Percentiles rank a stretch among this genome's conserved stretches.
Conservation (phyloP, 306 rosid genomes). For the Vigna hirtella region DNA sequence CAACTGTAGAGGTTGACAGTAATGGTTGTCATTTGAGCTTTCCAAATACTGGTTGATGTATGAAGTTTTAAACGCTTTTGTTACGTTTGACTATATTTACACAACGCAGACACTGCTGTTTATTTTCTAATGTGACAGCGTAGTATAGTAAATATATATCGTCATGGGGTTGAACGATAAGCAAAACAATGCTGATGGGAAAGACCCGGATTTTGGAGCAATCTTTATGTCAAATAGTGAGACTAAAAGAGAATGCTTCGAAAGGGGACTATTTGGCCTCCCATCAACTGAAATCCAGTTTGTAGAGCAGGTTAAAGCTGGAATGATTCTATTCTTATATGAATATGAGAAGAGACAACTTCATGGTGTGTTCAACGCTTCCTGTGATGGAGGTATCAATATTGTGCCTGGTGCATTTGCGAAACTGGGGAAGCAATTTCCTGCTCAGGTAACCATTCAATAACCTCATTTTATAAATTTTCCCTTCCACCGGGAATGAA, state of each 20-base stretch:
- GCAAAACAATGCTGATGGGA: constrained; percentile 48
- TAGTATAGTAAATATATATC: constrained; percentile 36
- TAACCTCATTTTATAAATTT: background rate
- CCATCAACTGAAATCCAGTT: constrained; percentile 46
- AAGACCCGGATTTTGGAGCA: constrained; percentile 55
- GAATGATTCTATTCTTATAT: constrained; percentile 67
- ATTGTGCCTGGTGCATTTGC: constrained; percentile 56
- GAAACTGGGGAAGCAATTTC: constrained; percentile 50
- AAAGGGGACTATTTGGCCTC: constrained; percentile 44
- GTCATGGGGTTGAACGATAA: constrained; percentile 48
- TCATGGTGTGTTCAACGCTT: constrained; percentile 68
- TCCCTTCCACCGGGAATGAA: too few species aligned
- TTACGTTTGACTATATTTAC: constrained; percentile 28
- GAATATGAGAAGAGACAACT: constrained; percentile 63
- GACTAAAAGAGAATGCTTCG: constrained; percentile 50
- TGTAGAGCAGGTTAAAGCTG: constrained; percentile 59
- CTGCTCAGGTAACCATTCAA: constrained; percentile 68
- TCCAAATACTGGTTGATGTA: constrained; percentile 24
- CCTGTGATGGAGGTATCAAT: constrained; percentile 57
- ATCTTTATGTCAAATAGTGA: constrained; percentile 52
- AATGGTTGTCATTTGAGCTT: constrained; percentile 7
- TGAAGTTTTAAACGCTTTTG: constrained; percentile 23
- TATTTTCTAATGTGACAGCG: constrained; percentile 40
- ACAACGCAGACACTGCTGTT: constrained; percentile 32
- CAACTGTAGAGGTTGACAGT: background rate